Evolutionary conservation across 1,284 basidiomycete species (phyloP), one percentile per base, ranked within the genome.

Genomic region (Puccinia horiana): DNA sequence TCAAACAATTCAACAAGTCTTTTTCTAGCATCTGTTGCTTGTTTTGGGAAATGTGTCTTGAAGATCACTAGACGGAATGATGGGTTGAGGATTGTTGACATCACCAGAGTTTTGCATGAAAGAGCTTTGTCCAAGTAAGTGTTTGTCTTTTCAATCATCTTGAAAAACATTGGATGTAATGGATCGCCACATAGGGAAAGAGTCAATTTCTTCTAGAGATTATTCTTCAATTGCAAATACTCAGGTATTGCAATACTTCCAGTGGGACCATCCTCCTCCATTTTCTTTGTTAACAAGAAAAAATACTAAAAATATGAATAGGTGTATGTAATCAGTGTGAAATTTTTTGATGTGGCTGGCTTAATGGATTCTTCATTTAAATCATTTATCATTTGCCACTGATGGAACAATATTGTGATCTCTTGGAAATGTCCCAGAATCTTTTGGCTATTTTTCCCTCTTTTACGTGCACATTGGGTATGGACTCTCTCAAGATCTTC

Each of bases 221-320:
- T 23, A n/a, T 26, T 8, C 37, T 47, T 63, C 6, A 63, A 14
- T 5, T 11, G 8, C 2, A 16, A 65, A 29, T 63, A 76, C 40
- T 76, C n/a, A 20, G 75, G 23, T 16, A 76, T 40, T 0, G 20
- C 75, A 14, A 63, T 14, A 0, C 2, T 20, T 35, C 75, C 58
- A n/a, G 75, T 76, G 35, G 52, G 32, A 2, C 75, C 56, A 40
- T 63, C 56, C 47, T 58, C 75, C n/a, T 76, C 75, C 75, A 76
- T 65, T 16, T 65, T 23, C 23, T 76, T 65, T 9, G 75, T 63
- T 5, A 56, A 5, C 0, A 47, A 32, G 18, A 56, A n/a, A 44
- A 76, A 76, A 37, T 35, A 42, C 40, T 65, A 12, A 12, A 2
- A 4, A 65, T 16, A 72, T 65, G n/a, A 65, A 65, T 32, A 32